Evolutionary conservation across 2,329 filamentous ascomycete genomes (phyloP).

Genomic region (Penicillium sumatraense): DNA sequence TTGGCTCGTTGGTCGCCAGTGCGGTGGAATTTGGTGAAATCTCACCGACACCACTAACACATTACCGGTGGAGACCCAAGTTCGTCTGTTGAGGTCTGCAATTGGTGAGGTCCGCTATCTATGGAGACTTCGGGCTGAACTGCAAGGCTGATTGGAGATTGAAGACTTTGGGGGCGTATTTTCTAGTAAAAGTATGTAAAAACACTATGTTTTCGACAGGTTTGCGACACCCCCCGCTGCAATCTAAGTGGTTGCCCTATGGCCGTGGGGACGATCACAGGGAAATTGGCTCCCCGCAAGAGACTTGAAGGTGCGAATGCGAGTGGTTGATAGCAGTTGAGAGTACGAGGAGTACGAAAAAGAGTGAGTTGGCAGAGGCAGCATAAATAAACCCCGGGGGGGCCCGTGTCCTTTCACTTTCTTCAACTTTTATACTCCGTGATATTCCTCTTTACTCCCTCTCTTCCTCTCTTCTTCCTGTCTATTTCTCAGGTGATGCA

Average conservation of each 20-base stretch:
- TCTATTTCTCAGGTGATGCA: constrained; percentile 17
- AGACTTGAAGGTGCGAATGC: neutral
- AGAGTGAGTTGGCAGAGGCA: constrained; percentile 1
- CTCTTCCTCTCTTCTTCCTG: neutral
- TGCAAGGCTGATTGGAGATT: constrained; percentile 14
- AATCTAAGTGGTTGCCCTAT: constrained; percentile 31
- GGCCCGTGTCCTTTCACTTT: neutral
- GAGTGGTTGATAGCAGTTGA: neutral
- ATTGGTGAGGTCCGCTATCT: constrained; percentile 17
- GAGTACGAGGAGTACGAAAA: neutral
- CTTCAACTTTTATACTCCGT: neutral
- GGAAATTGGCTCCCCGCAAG: constrained; percentile 4
- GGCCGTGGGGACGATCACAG: constrained; percentile 5
- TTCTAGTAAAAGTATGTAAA: too few species aligned
- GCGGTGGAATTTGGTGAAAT: constrained; percentile 6
- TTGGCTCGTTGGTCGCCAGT: constrained; percentile 15
- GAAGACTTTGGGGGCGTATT: neutral
- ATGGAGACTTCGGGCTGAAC: neutral
- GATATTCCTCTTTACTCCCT: neutral
- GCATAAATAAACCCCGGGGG: constrained; percentile 25
- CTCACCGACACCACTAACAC: constrained; percentile 32
- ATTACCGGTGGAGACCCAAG: constrained; percentile 27
- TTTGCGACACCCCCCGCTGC: constrained; percentile 9
- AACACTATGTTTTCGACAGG: too few species aligned
- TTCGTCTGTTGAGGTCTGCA: neutral